Conservation (phyloP, 768 basidiomycete genomes). For the Saitozyma sp. region DNA sequence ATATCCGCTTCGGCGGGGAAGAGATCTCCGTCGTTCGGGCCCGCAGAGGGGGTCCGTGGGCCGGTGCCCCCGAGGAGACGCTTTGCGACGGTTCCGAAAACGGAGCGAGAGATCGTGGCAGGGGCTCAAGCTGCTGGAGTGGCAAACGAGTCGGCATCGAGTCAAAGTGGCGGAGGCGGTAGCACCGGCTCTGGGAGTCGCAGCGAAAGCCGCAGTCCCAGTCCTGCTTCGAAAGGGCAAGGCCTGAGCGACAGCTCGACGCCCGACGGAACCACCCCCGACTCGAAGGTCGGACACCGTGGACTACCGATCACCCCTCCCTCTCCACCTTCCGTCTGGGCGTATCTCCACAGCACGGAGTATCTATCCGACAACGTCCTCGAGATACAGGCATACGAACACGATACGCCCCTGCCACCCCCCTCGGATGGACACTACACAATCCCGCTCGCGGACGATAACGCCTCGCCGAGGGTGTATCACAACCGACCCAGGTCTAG, state of each 20-base stretch:
- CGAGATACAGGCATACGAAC: no score
- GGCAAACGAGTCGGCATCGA: background rate
- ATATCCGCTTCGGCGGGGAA: slow-evolving; percentile 13
- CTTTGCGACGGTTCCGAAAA: background rate
- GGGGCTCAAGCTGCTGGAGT: background rate
- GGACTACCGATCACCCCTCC: background rate
- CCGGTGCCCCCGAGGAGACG: background rate
- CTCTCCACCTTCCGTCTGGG: background rate
- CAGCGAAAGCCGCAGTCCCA: background rate
- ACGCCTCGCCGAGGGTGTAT: background rate
- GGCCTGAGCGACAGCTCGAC: slow-evolving; percentile 2
- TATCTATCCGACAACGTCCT: no score
- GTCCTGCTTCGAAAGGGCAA: background rate
- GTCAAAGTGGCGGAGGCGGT: background rate
- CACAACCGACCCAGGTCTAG: background rate
- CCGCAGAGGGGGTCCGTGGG: background rate
- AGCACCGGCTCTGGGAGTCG: background rate
- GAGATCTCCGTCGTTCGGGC: background rate
- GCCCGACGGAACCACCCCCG: slow-evolving; percentile 3
- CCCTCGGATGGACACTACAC: background rate
- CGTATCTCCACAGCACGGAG: background rate
- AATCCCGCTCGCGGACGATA: background rate
- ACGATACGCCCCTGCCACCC: no score
- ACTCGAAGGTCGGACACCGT: background rate
- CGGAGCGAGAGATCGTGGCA: background rate